Percentiles rank a stretch among this genome's conserved stretches.
Conservation (phyloP, 495 filamentous ascomycete genomes). For the Tetracladium setigerum region DNA sequence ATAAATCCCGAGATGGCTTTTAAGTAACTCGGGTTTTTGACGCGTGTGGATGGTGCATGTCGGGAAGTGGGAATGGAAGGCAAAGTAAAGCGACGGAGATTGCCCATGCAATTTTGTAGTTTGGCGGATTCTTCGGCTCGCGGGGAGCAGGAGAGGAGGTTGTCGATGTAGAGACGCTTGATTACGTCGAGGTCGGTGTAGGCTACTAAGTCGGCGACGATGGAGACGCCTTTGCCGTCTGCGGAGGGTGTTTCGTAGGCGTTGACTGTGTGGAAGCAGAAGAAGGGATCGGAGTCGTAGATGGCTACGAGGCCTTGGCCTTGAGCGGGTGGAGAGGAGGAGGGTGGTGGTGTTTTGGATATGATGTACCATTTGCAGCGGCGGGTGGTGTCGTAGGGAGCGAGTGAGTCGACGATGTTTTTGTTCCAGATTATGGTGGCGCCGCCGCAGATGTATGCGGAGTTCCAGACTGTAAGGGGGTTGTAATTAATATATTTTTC, state of each 20-base stretch:
- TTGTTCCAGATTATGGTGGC: slow-evolving; percentile 43
- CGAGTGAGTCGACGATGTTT: slow-evolving; percentile 51
- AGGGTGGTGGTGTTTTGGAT: slow-evolving; percentile 34
- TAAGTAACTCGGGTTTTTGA: slow-evolving; percentile 20
- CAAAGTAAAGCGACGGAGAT: slow-evolving; percentile 1
- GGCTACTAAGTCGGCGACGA: slow-evolving; percentile 49
- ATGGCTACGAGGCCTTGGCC: slow-evolving; percentile 48
- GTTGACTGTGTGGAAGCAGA: slow-evolving; percentile 72
- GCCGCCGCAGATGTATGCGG: slow-evolving; percentile 41
- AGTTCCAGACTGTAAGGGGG: slow-evolving; percentile 37
- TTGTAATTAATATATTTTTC: too few species aligned
- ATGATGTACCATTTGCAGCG: slow-evolving; percentile 62
- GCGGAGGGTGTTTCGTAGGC: slow-evolving; percentile 46
- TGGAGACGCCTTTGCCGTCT: slow-evolving; percentile 28
- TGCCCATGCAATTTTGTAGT: background rate
- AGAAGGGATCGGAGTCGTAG: slow-evolving; percentile 54
- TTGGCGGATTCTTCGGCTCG: background rate
- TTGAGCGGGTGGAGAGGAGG: background rate
- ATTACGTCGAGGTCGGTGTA: slow-evolving; percentile 50
- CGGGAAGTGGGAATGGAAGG: background rate
- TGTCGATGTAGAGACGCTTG: slow-evolving; percentile 50
- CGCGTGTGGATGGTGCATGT: background rate
- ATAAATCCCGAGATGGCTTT: background rate
- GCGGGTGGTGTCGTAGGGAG: slow-evolving; percentile 39
- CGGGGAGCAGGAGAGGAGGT: slow-evolving; percentile 30